Conservation (phyloP, 176 grass and related monocot genomes). For the Saccharum officinarum region DNA sequence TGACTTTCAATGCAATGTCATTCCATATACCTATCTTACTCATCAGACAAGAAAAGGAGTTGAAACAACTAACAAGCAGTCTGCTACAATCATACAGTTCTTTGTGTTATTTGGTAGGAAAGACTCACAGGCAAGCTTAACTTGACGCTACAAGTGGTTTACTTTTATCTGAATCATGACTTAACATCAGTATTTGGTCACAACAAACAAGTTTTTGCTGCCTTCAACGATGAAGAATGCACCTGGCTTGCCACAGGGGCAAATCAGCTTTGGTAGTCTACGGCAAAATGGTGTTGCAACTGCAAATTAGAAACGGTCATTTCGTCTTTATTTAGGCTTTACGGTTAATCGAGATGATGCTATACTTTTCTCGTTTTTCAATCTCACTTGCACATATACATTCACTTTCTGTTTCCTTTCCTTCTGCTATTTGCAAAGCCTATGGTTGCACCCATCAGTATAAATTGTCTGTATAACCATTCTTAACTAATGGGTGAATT, state of each 20-base stretch:
- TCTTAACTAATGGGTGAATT: background rate
- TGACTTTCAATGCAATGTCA: background rate
- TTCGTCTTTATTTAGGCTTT: background rate
- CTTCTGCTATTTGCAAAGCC: background rate
- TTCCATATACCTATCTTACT: background rate
- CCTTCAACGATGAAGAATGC: background rate
- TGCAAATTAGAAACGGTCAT: background rate
- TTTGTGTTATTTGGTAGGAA: background rate
- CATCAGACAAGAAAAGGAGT: constrained; percentile 3
- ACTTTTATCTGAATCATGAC: background rate
- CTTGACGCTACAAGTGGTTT: background rate
- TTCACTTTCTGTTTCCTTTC: background rate
- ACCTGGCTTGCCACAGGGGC: background rate
- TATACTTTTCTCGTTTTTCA: background rate
- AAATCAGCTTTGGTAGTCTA: background rate
- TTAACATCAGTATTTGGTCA: background rate
- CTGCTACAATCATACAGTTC: background rate
- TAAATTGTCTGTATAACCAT: background rate
- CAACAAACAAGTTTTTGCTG: background rate
- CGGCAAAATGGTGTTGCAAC: background rate
- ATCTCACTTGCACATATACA: background rate
- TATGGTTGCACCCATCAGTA: background rate
- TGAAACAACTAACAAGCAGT: background rate
- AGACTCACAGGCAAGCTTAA: background rate
- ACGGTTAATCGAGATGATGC: background rate